Conservation (phyloP, 257 asterid species). For the Fraxinus cuspidata region DNA sequence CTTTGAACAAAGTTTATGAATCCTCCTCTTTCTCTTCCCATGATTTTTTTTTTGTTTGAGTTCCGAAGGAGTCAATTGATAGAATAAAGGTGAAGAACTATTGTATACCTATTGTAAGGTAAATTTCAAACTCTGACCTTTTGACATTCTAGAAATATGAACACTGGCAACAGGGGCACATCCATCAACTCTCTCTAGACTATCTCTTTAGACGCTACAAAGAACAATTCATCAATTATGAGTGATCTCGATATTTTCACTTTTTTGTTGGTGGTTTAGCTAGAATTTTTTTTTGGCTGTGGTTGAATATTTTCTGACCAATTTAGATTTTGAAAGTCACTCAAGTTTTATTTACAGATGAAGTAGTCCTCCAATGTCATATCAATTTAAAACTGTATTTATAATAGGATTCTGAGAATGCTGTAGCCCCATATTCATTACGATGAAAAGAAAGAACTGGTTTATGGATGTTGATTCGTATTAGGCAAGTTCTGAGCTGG, state of each 20-base stretch:
- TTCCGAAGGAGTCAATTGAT: slow-evolving; percentile 2
- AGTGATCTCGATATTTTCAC: neutral
- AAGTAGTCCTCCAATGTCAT: neutral
- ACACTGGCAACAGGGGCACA: neutral
- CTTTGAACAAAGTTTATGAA: slow-evolving; percentile 4
- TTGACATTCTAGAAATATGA: neutral
- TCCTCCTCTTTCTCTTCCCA: slow-evolving; percentile 1
- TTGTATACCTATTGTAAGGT: slow-evolving; percentile 18
- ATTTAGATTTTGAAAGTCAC: neutral
- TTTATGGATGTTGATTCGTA: neutral
- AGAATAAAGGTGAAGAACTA: neutral
- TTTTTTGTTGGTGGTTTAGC: neutral
- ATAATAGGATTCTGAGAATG: neutral
- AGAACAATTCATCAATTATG: neutral
- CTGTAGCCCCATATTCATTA: neutral
- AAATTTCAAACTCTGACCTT: neutral
- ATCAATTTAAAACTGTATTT: neutral
- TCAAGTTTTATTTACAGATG: neutral
- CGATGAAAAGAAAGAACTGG: neutral
- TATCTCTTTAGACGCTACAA: neutral
- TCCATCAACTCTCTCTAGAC: neutral
- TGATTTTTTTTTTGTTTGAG: neutral
- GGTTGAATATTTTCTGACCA: neutral
- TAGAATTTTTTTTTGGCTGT: neutral
- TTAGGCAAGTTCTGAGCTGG: neutral